Percentiles rank a stretch among this genome's conserved stretches.
These are phyloP conservation scores for Lyophyllum semitale DNA, from an alignment of 768 basidiomycete species.

Conservation along the genomic window DNA sequence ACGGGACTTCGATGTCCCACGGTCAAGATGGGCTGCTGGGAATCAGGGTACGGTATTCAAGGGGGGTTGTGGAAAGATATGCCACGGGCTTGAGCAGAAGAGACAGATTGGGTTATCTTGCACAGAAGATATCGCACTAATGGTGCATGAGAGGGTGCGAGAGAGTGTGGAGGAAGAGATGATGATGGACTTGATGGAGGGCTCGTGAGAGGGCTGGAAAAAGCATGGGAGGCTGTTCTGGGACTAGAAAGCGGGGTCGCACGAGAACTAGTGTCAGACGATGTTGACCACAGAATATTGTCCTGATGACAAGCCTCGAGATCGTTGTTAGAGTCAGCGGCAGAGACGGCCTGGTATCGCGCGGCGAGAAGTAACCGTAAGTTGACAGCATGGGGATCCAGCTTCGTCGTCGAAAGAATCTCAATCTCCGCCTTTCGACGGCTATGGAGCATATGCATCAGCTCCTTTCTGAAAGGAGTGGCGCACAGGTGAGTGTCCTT, in stretches of 20 bases:
- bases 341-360: background rate
- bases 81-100: conserved; percentile 9
- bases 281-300: background rate
- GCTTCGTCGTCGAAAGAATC: conserved; percentile 41
- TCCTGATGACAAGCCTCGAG: background rate
- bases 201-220: conserved; percentile 8
- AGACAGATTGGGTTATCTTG: conserved; percentile 24
- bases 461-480: conserved; percentile 62
- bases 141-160: conserved; percentile 17
- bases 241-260: background rate
- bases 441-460: conserved; percentile 74
- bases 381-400: background rate
- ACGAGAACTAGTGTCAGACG: background rate
- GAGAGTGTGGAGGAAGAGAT: background rate
- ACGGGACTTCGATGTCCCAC: conserved; percentile 9
- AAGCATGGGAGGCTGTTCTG: background rate
- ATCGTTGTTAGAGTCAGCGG: background rate
- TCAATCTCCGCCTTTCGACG: conserved; percentile 96
- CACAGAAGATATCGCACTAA: conserved; percentile 25
- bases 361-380: background rate
- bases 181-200: conserved; percentile 1
- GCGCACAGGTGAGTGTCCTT: conserved; percentile 5
- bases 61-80: conserved; percentile 5
- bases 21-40: background rate
- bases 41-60: conserved; percentile 2